Conservation (phyloP, 352 stramenopile genomes). For the Elongisporangium anandrum region DNA sequence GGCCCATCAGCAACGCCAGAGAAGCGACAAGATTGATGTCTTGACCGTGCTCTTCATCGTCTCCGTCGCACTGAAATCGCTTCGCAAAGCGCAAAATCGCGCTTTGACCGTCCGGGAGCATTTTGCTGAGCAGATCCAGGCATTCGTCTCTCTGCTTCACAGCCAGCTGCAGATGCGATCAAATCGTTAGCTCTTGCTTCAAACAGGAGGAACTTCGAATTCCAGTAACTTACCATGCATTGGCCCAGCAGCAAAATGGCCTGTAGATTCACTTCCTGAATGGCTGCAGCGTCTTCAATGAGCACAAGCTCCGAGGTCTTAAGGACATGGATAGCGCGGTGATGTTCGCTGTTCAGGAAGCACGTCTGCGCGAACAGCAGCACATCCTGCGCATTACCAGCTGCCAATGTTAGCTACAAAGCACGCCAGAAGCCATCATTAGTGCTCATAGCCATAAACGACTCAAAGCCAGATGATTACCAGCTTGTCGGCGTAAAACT, state of each 20-base stretch:
- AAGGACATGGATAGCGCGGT: conserved; percentile 74
- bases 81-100: conserved; percentile 50
- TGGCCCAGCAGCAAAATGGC: conserved; percentile 59
- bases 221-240: conserved; percentile 49
- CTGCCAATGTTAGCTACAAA: conserved; percentile 46
- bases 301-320: conserved; percentile 42
- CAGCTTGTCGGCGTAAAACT: conserved; percentile 84
- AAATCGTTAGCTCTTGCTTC: background rate
- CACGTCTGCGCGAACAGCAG: conserved; percentile 79
- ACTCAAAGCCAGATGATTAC: no score
- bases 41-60: conserved; percentile 11
- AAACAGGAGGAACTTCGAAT: conserved; percentile 1
- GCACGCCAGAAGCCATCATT: background rate
- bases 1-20: conserved; percentile 74
- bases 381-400: conserved; percentile 35
- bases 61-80: conserved; percentile 21
- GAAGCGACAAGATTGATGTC: conserved; percentile 78
- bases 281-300: conserved; percentile 15
- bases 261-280: conserved; percentile 26
- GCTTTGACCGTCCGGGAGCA: conserved; percentile 58
- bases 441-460: background rate
- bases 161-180: conserved; percentile 27
- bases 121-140: conserved; percentile 52
- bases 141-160: conserved; percentile 86
- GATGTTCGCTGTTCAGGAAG: conserved; percentile 60